phyloP scores from a whole-genome alignment of 2,329 filamentous ascomycete genomes.

The Aspergillus chevalieri region DNA sequence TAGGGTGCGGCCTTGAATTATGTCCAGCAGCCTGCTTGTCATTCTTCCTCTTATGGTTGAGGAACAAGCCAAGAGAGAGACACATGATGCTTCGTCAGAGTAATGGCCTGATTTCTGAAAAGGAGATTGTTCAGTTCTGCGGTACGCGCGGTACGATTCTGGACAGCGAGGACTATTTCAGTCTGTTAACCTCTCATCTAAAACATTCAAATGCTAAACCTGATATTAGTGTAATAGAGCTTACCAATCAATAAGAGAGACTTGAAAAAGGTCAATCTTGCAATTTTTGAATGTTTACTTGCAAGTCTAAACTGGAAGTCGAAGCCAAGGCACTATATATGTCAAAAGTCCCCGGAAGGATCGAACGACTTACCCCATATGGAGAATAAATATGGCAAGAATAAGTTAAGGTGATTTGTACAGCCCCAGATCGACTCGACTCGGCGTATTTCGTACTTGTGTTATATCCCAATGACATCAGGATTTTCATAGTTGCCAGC shows the following conservation, averaged over 20 bases:
- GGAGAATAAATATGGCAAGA: background rate
- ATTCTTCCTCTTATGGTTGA: background rate
- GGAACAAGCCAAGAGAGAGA: background rate
- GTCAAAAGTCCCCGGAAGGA: too few species aligned
- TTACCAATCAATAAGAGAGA: background rate
- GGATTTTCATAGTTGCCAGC: too few species aligned
- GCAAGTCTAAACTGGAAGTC: too few species aligned
- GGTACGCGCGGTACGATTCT: background rate
- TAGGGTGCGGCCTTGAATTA: too few species aligned
- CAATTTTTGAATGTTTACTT: too few species aligned
- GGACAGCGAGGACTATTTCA: background rate
- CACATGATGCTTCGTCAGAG: background rate
- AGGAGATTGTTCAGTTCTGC: background rate
- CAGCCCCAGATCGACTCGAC: too few species aligned
- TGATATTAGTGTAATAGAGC: background rate
- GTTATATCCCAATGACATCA: too few species aligned
- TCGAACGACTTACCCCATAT: too few species aligned
- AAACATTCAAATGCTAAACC: background rate
- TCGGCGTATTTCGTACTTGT: too few species aligned
- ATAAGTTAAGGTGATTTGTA: background rate
- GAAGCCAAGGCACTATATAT: too few species aligned
- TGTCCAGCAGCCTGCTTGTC: background rate
- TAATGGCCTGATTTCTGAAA: background rate
- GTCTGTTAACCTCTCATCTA: background rate
- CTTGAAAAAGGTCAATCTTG: background rate